Conservation (phyloP, 2,329 filamentous ascomycete genomes). For the Aureobasidium sp. region DNA sequence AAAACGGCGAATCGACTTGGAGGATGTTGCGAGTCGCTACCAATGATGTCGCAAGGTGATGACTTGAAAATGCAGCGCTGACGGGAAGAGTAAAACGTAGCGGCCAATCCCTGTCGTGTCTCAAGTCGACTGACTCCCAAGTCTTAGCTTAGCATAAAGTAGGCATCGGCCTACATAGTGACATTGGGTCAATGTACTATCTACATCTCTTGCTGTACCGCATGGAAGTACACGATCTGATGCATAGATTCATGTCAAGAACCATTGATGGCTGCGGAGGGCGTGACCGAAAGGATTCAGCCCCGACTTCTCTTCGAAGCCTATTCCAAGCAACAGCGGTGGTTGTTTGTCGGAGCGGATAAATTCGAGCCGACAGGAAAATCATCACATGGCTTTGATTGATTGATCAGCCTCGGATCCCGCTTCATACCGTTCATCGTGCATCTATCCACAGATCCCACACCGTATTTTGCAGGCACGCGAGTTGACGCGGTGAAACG, state of each 20-base stretch:
- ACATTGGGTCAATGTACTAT: no score
- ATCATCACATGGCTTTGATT: background rate
- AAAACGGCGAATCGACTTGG: background rate
- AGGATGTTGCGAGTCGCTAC: background rate
- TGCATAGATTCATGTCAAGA: background rate
- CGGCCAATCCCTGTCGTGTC: conserved; percentile 15
- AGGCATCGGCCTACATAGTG: background rate
- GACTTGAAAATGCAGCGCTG: background rate
- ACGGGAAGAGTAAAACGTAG: conserved; percentile 6
- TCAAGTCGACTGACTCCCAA: background rate
- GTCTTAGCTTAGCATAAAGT: conserved; percentile 3
- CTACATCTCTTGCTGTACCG: background rate
- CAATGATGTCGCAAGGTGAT: background rate
- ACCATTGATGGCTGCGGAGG: background rate
- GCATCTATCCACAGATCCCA: background rate
- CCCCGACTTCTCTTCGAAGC: conserved; percentile 4
- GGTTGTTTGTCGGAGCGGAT: background rate
- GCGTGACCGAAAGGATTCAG: background rate
- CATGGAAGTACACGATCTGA: background rate
- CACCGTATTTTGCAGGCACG: background rate
- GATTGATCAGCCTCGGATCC: background rate
- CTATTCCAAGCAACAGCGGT: conserved; percentile 4
- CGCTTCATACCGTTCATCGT: background rate
- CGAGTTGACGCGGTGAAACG: background rate
- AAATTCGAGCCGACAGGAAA: background rate